Percentiles rank a stretch among this genome's conserved stretches.
These are phyloP conservation scores for Colletotrichum magnum DNA, from an alignment of 2,329 filamentous ascomycete species.

Conservation along the genomic window DNA sequence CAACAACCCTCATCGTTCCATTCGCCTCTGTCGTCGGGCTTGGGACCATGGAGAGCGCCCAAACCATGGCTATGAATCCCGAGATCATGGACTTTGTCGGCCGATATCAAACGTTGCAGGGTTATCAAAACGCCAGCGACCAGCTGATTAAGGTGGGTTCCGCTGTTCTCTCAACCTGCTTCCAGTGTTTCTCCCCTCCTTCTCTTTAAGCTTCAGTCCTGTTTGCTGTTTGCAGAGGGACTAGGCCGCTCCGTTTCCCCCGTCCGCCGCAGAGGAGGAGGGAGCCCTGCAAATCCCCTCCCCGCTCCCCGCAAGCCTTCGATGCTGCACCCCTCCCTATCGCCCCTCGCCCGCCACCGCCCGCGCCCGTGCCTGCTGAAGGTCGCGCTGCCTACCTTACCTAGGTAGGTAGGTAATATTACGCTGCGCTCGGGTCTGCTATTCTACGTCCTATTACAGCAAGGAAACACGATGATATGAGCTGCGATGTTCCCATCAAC, in stretches of 20 bases:
- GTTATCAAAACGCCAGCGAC: constrained; percentile 57
- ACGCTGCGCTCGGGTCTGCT: background rate
- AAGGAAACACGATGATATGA: background rate
- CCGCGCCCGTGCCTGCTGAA: background rate
- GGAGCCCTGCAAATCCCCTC: background rate
- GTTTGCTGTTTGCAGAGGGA: constrained; percentile 20
- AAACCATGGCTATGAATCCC: constrained; percentile 45
- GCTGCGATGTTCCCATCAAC: constrained; percentile 14
- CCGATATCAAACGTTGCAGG: constrained; percentile 61
- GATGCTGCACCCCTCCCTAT: background rate
- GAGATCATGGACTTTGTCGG: constrained; percentile 61
- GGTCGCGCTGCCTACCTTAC: too few species aligned
- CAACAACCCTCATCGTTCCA: constrained; percentile 13
- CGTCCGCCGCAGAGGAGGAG: background rate
- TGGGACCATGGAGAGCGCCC: constrained; percentile 24
- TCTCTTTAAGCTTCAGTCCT: constrained; percentile 5
- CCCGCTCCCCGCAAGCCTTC: constrained; percentile 6
- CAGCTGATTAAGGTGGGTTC: constrained; percentile 62
- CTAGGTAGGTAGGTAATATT: background rate
- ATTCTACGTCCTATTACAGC: constrained; percentile 5
- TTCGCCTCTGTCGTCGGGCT: constrained; percentile 31
- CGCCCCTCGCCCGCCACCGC: background rate
- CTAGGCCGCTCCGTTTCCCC: constrained; percentile 22
- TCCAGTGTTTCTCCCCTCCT: background rate
- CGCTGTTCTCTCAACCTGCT: background rate